These are phyloP conservation scores for Pythium insidiosum DNA, from an alignment of 352 stramenopile genomes.

Conservation along the genomic window DNA sequence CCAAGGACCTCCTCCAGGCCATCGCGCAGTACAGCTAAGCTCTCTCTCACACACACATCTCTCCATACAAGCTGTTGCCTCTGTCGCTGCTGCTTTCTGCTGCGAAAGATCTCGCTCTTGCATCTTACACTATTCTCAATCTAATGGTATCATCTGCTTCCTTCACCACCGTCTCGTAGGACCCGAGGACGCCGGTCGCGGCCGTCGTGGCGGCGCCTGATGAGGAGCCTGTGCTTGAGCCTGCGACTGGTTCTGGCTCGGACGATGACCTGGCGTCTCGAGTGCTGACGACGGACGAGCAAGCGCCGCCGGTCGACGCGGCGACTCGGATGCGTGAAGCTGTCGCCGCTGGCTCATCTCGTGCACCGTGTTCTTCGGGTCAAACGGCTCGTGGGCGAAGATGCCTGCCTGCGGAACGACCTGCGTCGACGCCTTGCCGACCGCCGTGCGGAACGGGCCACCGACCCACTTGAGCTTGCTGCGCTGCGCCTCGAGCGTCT, in stretches of 20 bases:
- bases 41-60: too few relatives aligned
- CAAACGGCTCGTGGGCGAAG: slow-evolving; percentile 42
- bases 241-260: background rate
- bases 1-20: slow-evolving; percentile 88
- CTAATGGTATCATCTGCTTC: too few relatives aligned
- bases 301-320: too few relatives aligned
- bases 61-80: background rate
- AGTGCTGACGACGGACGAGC: too few relatives aligned
- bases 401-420: slow-evolving; percentile 36
- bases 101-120: background rate
- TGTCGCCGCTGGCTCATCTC: slow-evolving; percentile 53
- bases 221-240: too few relatives aligned
- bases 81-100: background rate
- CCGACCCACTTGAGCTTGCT: slow-evolving; percentile 65
- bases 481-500: slow-evolving; percentile 43
- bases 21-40: slow-evolving; percentile 85
- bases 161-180: too few relatives aligned
- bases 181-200: too few relatives aligned
- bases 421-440: slow-evolving; percentile 63
- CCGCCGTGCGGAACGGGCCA: slow-evolving; percentile 50
- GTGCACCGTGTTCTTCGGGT: slow-evolving; percentile 39
- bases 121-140: too few relatives aligned
- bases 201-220: too few relatives aligned
- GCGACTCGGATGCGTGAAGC: slow-evolving; percentile 14
- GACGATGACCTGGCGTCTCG: too few relatives aligned